These are phyloP conservation scores for Solanum verrucosum DNA, from an alignment of 257 asterid genomes.

Conservation along the genomic window DNA sequence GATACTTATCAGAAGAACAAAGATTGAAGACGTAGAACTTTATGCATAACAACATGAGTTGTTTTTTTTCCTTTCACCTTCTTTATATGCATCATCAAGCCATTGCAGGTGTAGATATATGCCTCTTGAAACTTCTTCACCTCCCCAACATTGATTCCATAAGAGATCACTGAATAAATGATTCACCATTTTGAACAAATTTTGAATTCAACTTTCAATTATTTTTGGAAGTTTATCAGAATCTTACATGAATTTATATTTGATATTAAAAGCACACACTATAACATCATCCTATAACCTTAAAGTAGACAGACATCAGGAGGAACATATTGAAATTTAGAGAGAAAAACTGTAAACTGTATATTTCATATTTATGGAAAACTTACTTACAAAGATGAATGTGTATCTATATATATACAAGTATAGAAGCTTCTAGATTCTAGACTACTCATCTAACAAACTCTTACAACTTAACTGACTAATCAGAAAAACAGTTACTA, in stretches of 20 bases:
- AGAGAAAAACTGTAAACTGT: too few relatives aligned
- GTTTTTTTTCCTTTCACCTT: constrained; percentile 32
- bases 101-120: constrained; percentile 85
- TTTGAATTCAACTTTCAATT: background rate
- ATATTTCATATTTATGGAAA: too few relatives aligned
- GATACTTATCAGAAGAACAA: background rate
- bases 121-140: constrained; percentile 98
- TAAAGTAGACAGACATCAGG: too few relatives aligned
- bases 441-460: too few relatives aligned
- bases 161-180: constrained; percentile 54
- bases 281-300: background rate
- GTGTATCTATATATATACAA: too few relatives aligned
- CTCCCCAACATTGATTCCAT: constrained; percentile 97
- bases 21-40: background rate
- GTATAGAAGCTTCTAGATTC: too few relatives aligned
- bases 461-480: too few relatives aligned
- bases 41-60: background rate
- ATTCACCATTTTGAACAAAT: background rate
- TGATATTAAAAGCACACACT: background rate
- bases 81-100: constrained; percentile 97
- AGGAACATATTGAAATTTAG: too few relatives aligned
- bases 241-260: background rate
- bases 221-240: background rate
- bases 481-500: too few relatives aligned
- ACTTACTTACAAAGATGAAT: too few relatives aligned